Evolutionary conservation across 192 early-diverging fungal species (phyloP), one percentile per base, ranked within the genome.

Genomic region (Backusella luteola): DNA sequence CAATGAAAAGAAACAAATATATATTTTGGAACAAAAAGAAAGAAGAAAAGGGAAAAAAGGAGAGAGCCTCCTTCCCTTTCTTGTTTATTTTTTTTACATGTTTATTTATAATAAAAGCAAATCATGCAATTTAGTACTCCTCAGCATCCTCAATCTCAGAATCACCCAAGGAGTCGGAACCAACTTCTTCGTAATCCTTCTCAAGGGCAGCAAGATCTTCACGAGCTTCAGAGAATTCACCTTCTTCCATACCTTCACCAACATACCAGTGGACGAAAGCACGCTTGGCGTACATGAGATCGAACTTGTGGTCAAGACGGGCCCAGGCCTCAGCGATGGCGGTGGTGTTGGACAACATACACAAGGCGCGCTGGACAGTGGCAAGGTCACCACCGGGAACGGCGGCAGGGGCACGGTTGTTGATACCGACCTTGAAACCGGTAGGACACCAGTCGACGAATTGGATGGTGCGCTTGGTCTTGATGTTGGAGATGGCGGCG

Each of bases 201-300:
- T 99, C 97, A 76, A 99, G 94, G 63, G 98, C 97, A 84, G 96
- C 98, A 87, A 98, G 92, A 86, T 99, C 97, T 87, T 98, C 98
- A 89, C 97, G 97, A 73, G 97, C 98, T 90, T 99, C 98, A 74
- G 96, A 97, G 94, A 99, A 99, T 88, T 99, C 98, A 84, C 98
- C 97, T 88, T 99, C 98, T 89, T 99, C 98, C 98, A 99, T 99
- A 89, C 98, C 96, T 88, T 98, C 98, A 85, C 97, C 98, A 74
- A 99, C 98, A 84, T 98, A 99, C 98, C 97, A 98, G 90, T 99
- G 98, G 67, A 99, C 98, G 82, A 99, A 99, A 77, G 98, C 97
- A 87, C 98, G 97, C 93, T 98, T 99, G 86, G 98, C 96, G 87
- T 97, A 99, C 97, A 98, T 98, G 74, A 98, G 92, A 85, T 99